phyloP scores from a whole-genome alignment of 371 early-diverging fungal genomes.

The Mortierella sp. region DNA sequence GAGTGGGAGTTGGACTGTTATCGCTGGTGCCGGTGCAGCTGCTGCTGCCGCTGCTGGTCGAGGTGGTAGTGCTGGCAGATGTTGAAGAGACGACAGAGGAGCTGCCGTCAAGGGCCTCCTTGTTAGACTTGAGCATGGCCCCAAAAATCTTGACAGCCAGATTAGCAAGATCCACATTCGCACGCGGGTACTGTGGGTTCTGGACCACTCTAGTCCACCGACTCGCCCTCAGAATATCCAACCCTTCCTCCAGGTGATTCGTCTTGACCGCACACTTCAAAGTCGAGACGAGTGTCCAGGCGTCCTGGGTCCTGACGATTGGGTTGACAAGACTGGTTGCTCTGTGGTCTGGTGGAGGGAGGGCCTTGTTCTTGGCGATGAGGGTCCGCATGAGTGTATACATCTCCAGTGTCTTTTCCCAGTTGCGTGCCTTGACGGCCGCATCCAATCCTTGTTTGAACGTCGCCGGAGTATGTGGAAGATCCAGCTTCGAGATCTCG shows the following conservation, averaged over 20 bases:
- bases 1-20: too few relatives aligned
- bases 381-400: conserved; percentile 22
- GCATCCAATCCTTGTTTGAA: conserved; percentile 49
- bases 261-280: conserved; percentile 48
- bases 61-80: not conserved
- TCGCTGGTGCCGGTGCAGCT: not conserved
- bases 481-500: conserved; percentile 14
- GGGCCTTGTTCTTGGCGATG: conserved; percentile 20
- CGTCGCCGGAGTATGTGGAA: conserved; percentile 41
- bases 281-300: conserved; percentile 39
- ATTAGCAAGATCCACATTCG: conserved; percentile 38
- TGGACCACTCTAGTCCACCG: conserved; percentile 32
- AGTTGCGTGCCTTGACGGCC: conserved; percentile 26
- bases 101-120: not conserved
- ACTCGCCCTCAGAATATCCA: conserved; percentile 28
- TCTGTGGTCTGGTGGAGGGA: not conserved
- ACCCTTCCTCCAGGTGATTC: conserved; percentile 31
- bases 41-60: not conserved
- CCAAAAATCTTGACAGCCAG: conserved; percentile 33
- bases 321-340: conserved; percentile 18
- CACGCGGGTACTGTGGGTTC: conserved; percentile 32
- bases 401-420: conserved; percentile 49
- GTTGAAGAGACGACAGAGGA: not conserved
- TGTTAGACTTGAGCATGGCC: not conserved
- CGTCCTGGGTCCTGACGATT: conserved; percentile 29